Evolutionary conservation across 345 rosid genomes (phyloP), one percentile per base, ranked within the genome.

Genomic region (Mangifera indica): DNA sequence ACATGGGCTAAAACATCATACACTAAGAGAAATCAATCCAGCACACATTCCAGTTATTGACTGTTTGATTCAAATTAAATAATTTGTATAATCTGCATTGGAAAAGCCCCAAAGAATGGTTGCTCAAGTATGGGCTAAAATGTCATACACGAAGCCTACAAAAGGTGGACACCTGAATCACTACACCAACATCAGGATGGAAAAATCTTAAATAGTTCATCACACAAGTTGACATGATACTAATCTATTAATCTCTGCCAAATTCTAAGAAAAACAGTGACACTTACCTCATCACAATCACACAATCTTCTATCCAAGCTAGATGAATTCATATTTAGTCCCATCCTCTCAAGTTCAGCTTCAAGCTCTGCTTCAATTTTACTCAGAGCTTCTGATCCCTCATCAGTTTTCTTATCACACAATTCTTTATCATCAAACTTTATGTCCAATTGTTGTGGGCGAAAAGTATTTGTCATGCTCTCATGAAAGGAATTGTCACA

Each of bases 261-360:
- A 51, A 72, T 52, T 54, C 48, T 21, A 42, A 22, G 60, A 51
- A n/a, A 71, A 18, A 58, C 18, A 40, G n/a, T 66, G 1, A 26
- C 10, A 48, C 81, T 80, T 79, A 86, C 98, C 87, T 87, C 93
- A 14, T 79, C 71, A 74, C 69, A 71, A 77, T 84, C 84, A 21
- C 85, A 79, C 60, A 80, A 75, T 77, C 73, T 76, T 68, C 78
- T 73, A 71, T 79, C 92, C 63, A 71, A 46, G 73, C 76, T 81
- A 66, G 91, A 72, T 18, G 77, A 52, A 64, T 78, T 80, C 73
- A 91, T 82, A 81, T 86, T 84, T 48, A 90, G 84, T 21, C 91
- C 97, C 90, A 93, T 82, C 84, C 88, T 90, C 82, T 87, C 89
- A 26, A 92, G 95, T 84, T 92, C 98, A 78, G 97, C 97, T 88